Conservation (phyloP, 23 red algal genomes). For the Gracilariopsis chorda region DNA sequence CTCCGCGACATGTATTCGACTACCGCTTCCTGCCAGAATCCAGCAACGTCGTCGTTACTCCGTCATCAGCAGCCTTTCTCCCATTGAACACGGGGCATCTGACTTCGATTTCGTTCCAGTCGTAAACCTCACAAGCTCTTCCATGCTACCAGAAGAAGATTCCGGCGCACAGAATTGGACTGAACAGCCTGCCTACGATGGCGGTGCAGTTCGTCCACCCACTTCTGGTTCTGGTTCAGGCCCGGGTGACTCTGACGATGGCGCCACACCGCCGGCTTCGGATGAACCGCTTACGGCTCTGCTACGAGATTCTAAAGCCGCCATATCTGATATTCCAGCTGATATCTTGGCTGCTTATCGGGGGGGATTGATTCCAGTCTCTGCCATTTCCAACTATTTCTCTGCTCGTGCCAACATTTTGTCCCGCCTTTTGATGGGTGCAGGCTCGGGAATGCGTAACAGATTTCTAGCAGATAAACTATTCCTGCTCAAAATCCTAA, state of each 20-base stretch:
- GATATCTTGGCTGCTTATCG: conserved; percentile 77
- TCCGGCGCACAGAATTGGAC: neutral
- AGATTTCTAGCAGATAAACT: conserved; percentile 94
- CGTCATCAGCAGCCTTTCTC: neutral
- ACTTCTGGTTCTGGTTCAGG: conserved; percentile 20
- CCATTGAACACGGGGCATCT: neutral
- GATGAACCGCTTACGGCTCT: conserved; percentile 42
- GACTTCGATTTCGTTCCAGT: neutral
- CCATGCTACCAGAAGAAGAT: neutral
- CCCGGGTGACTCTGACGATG: conserved; percentile 36
- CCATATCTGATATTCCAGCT: conserved; percentile 62
- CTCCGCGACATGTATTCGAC: neutral
- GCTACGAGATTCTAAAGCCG: conserved; percentile 40
- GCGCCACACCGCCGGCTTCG: neutral
- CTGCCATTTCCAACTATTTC: conserved; percentile 76
- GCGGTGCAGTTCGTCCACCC: neutral
- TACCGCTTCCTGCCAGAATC: neutral
- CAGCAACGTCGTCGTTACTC: neutral
- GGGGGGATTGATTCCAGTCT: conserved; percentile 53
- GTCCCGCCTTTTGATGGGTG: conserved; percentile 69
- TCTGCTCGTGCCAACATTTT: conserved; percentile 65
- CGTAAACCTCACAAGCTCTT: neutral
- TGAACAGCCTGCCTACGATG: conserved; percentile 4
- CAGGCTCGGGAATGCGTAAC: conserved; percentile 77
- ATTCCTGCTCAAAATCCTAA: conserved; percentile 91